Base-by-base conservation (phyloP, 768 basidiomycete species). In the Terana coerulea region DNA sequence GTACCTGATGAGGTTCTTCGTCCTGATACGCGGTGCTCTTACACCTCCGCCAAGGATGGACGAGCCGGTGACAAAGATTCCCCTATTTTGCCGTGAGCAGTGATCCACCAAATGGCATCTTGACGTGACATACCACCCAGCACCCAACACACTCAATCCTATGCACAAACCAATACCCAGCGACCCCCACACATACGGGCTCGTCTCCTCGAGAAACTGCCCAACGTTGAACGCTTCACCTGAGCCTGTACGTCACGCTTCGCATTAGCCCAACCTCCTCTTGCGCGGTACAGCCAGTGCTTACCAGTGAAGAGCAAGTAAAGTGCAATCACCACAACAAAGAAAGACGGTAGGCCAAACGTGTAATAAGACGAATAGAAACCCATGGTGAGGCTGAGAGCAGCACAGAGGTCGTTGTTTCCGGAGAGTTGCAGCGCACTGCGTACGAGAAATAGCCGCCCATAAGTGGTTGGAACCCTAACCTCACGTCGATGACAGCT, bases 11-110 rank as follows among this genome's bases (percentile, higher is more conserved):
- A 98, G 69, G 67, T 99, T 99, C 80, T 99, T 98, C 17, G 95
- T 98, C 43, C 86, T 80, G 49, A 99, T 98, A 58, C 95, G 78
- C 10, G 95, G 95, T 41, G 93, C 80, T 36, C 94, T 77, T 9
- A 98, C 93, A 63, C 95, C 95, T 65, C 94, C 97, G 39, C 95
- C 95, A 26, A 99, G 77, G 59, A 99, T 94, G 26, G 93, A 95
- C n/a, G 95, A 73, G 49, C 97, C 97, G 0, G 97, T 98, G 50
- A 98, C 72, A 75, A 95, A 93, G 66, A 99, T 98, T 45, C 95
- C 95, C 95, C 95, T 98, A 53, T 53, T 6, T 31, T 31, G 55
- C 36, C 12, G 30, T 2, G n/a, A 5, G 11, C 26, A 42, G 28
- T 44, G 8, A 26, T 15, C 17, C 17, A 2, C 17, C 17, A n/a